Percentiles rank a stretch among this genome's conserved stretches.
These are phyloP conservation scores for Cyberlindnera veronae DNA, from an alignment of 805 yeast genomes.

Conservation along the genomic window DNA sequence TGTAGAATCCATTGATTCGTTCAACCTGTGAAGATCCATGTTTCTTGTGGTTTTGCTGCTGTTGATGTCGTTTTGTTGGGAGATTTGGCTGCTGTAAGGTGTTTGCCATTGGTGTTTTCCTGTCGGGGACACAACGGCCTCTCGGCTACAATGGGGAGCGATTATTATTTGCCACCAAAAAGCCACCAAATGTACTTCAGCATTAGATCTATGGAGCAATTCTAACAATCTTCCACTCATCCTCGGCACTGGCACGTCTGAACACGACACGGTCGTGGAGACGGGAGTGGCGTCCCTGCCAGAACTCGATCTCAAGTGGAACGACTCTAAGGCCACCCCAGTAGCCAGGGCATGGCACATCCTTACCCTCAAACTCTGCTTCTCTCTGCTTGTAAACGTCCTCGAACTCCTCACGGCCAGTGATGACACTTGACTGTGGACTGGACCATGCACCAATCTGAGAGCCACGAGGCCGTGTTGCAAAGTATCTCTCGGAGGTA, in stretches of 20 bases:
- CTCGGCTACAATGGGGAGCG: background rate
- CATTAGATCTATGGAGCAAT: slow-evolving; percentile 54
- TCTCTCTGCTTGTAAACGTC: too few species aligned
- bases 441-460: slow-evolving; percentile 97
- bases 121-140: background rate
- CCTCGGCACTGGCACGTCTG: slow-evolving; percentile 49
- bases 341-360: slow-evolving; percentile 84
- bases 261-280: slow-evolving; percentile 85
- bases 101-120: too few species aligned
- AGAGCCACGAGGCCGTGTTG: slow-evolving; percentile 88
- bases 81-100: too few species aligned
- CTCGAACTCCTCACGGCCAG: slow-evolving; percentile 57
- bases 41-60: too few species aligned
- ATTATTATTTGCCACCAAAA: too few species aligned
- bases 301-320: slow-evolving; percentile 90
- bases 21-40: too few species aligned
- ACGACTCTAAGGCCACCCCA: slow-evolving; percentile 95
- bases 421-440: slow-evolving; percentile 70
- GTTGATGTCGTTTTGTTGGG: too few species aligned
- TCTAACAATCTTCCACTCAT: slow-evolving; percentile 62
- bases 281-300: slow-evolving; percentile 94
- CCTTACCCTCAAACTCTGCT: too few species aligned
- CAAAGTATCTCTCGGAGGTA: slow-evolving; percentile 72
- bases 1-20: too few species aligned
- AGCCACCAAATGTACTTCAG: background rate